Percentiles rank a stretch among this genome's conserved stretches.
phyloP scores from a whole-genome alignment of 495 filamentous ascomycete species.

The Aspergillus coremiiformis region DNA sequence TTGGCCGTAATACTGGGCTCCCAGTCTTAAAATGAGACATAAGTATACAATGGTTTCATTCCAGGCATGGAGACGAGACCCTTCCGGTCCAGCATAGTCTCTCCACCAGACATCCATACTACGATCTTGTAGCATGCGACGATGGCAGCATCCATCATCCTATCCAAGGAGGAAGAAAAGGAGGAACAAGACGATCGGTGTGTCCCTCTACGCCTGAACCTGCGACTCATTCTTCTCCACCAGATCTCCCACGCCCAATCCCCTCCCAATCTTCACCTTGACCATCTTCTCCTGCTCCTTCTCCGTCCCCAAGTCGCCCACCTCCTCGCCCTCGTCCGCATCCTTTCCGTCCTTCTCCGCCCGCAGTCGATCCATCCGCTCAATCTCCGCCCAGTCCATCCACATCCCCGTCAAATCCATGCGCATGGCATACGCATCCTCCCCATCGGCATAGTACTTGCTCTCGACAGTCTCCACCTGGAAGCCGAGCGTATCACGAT shows the following conservation, averaged over 20 bases:
- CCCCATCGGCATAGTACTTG: conserved; percentile 97
- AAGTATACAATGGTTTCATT: neutral
- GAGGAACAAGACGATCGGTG: too few species aligned
- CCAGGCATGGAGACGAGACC: neutral
- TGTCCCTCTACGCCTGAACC: neutral
- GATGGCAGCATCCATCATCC: too few species aligned
- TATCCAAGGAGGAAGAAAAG: neutral
- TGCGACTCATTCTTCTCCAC: conserved; percentile 66
- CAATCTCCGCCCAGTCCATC: conserved; percentile 40
- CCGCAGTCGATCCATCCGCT: conserved; percentile 34
- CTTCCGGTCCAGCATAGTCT: neutral
- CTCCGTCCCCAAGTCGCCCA: conserved; percentile 42
- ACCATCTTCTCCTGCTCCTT: conserved; percentile 43
- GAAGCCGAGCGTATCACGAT: conserved; percentile 90
- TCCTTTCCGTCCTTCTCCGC: conserved; percentile 31
- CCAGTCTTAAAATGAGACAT: neutral
- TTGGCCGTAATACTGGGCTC: neutral
- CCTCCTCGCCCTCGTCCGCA: conserved; percentile 48
- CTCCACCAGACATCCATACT: too few species aligned
- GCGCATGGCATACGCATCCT: conserved; percentile 92
- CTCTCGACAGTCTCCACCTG: conserved; percentile 80
- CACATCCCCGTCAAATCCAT: conserved; percentile 66
- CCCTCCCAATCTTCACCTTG: conserved; percentile 73
- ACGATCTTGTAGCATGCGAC: too few species aligned
- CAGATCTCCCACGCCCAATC: conserved; percentile 74